Conservation (phyloP, 176 grass and related monocot species). For the Saccharum spontaneum region DNA sequence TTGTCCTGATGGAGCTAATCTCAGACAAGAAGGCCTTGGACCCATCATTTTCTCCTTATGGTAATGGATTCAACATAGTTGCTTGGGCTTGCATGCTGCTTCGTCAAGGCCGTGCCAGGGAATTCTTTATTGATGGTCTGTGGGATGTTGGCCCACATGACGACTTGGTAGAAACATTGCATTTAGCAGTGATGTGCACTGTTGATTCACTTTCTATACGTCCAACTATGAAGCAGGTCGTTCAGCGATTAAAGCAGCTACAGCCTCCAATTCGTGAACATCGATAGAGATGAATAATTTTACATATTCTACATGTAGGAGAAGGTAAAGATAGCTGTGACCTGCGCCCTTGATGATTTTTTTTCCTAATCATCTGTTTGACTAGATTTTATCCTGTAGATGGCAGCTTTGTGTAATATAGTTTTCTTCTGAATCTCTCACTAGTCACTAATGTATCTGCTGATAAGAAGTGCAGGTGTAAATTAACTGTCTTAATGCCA, state of each 20-base stretch:
- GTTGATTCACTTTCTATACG: constrained; percentile 78
- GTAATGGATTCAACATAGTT: constrained; percentile 99
- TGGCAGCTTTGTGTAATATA: constrained; percentile 56
- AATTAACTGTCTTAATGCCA: constrained; percentile 72
- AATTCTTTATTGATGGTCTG: constrained; percentile 88
- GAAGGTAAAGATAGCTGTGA: constrained; percentile 60
- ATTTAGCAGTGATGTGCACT: constrained; percentile 89
- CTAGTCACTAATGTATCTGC: constrained; percentile 75
- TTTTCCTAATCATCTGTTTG: constrained; percentile 52
- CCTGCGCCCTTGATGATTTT: constrained; percentile 37
- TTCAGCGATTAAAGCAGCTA: constrained; percentile 91
- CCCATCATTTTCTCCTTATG: constrained; percentile 90
- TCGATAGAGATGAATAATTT: constrained; percentile 45
- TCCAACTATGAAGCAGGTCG: constrained; percentile 90
- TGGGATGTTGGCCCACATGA: constrained; percentile 86
- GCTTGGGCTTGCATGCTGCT: constrained; percentile 94
- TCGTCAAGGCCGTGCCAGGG: constrained; percentile 70
- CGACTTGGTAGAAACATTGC: constrained; percentile 85
- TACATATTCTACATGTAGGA: constrained; percentile 34
- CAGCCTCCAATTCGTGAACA: constrained; percentile 67
- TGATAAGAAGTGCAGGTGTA: constrained; percentile 72
- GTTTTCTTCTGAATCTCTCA: constrained; percentile 53
- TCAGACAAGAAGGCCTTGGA: constrained; percentile 97
- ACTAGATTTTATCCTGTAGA: constrained; percentile 65
- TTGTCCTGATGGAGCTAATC: constrained; percentile 96